Evolutionary conservation across 108 stramenopile species (phyloP), one percentile per base, ranked within the genome.

Genomic region (Stephanodiscus triporus): DNA sequence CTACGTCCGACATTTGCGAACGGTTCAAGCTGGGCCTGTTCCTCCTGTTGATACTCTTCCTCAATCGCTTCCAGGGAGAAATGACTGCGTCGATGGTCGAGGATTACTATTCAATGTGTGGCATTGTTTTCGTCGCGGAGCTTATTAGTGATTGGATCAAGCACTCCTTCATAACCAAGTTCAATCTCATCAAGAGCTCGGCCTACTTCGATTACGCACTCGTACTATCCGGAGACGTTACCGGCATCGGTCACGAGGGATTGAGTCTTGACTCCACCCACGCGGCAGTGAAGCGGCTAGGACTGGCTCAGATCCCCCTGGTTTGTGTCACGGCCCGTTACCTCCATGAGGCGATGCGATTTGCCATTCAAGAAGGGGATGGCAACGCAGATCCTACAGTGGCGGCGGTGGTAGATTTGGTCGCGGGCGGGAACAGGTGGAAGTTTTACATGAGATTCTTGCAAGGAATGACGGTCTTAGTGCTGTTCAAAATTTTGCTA

Each of bases 91-190:
- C 77, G 11, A 85, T 90, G 86, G 69, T 87, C 42, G 76, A 73
- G 56, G 87, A 84, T 45, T 95, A 92, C 53, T 63, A 91, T 17
- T 72, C 77, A 8, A 88, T 93, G 83, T 90, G 87, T 55, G 82
- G 78, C 2, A 63, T 95, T 66, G 95, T 99, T 24, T 84, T 95
- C 63, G 77, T 77, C 2, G 86, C 91, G 0, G 99, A 99, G 77
- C 73, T 95, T 30, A 66, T 98, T 20, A 83, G 90, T 30, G 99
- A 99, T 76, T 97, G 96, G 94, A 87, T 98, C 66, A 99, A 99
- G 81, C 96, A 96, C 73, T 80, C 89, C 9, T 98, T 98, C 86
- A 97, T 98, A 54, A 95, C 95, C 73, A 98, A 99, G 72, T 98
- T 98, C 85, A 98, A 99, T 81, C 77, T 84, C 55, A 87, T 99